Conservation (phyloP, 1,284 basidiomycete species). For the Moesziomyces sp. region DNA sequence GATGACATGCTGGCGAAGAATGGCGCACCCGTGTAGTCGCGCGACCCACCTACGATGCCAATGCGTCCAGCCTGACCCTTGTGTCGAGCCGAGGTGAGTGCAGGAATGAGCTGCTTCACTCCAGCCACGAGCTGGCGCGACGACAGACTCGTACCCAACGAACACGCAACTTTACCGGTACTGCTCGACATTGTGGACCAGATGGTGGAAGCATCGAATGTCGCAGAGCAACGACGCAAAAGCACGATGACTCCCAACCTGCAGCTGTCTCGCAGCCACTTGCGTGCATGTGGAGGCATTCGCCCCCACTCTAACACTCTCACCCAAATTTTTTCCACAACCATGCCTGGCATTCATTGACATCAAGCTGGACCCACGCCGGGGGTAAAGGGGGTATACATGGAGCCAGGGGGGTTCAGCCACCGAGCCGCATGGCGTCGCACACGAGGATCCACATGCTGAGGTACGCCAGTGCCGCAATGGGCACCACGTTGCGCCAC, state of each 20-base stretch:
- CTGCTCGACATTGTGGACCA: too few relatives aligned
- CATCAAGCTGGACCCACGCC: too few relatives aligned
- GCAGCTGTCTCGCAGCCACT: too few relatives aligned
- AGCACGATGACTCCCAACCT: too few relatives aligned
- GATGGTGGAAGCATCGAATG: too few relatives aligned
- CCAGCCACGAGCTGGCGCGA: not conserved
- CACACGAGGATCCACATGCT: constrained; percentile 60
- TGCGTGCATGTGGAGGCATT: too few relatives aligned
- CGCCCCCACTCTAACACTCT: too few relatives aligned
- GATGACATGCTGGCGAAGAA: constrained; percentile 73
- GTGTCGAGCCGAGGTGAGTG: constrained; percentile 83
- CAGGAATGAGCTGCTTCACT: constrained; percentile 82
- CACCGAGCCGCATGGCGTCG: constrained; percentile 40
- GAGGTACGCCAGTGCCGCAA: constrained; percentile 58
- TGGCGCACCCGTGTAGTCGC: constrained; percentile 95
- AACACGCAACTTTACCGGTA: not conserved
- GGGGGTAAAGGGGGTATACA: constrained; percentile 6
- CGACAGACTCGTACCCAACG: not conserved
- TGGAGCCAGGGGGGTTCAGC: not conserved
- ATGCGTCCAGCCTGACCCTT: constrained; percentile 97
- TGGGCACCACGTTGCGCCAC: constrained; percentile 62
- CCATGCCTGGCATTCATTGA: too few relatives aligned
- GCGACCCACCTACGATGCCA: constrained; percentile 89
- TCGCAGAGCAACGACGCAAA: too few relatives aligned
- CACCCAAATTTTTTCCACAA: too few relatives aligned